A percentile compares a stretch with the other conserved stretches of the same genome.
These are phyloP conservation scores for Coemansia furcata DNA, from an alignment of 192 early-diverging fungal genomes.

Conservation along the genomic window DNA sequence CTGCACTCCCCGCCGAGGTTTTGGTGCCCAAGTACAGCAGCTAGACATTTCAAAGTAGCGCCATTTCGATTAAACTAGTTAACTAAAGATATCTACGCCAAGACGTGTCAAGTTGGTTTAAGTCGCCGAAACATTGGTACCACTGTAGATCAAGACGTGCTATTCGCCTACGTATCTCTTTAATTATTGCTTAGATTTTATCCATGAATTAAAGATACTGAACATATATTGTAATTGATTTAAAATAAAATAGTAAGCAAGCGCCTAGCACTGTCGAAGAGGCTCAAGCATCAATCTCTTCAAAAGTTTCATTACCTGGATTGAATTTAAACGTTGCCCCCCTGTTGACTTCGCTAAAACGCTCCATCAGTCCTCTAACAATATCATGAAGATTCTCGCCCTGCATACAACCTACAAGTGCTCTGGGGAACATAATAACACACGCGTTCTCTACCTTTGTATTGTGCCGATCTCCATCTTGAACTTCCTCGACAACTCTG, in stretches of 20 bases:
- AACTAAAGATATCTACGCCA: background rate
- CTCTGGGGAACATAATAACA: background rate
- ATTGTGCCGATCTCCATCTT: background rate
- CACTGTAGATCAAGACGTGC: background rate
- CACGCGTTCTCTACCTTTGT: background rate
- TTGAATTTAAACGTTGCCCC: background rate
- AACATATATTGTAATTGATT: background rate
- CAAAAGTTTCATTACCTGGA: background rate
- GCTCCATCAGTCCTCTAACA: background rate
- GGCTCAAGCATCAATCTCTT: background rate
- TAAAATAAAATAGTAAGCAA: background rate
- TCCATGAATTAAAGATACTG: background rate
- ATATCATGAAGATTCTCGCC: background rate
- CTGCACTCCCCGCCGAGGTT: background rate
- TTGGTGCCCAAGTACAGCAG: constrained; percentile 6
- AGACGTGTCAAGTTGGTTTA: background rate
- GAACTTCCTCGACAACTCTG: background rate
- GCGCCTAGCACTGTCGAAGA: background rate
- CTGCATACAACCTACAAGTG: background rate
- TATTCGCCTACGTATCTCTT: too few relatives aligned
- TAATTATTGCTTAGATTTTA: too few relatives aligned
- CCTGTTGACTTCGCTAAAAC: background rate
- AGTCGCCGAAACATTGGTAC: background rate
- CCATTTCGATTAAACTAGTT: background rate
- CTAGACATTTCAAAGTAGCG: background rate